Conservation (phyloP, 768 basidiomycete genomes). For the Tulasnella sp. region DNA sequence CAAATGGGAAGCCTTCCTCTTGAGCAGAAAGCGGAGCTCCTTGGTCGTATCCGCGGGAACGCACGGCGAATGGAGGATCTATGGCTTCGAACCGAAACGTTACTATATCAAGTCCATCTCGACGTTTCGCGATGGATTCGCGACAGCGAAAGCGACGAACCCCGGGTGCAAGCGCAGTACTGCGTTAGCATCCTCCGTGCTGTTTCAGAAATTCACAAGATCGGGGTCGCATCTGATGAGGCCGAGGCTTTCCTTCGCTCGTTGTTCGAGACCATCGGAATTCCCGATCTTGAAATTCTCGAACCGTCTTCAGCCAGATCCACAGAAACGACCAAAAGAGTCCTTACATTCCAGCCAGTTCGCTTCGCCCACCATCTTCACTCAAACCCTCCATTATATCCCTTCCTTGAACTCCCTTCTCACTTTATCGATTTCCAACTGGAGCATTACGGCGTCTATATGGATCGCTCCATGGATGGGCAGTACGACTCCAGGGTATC, state of each 20-base stretch:
- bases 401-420: slow-evolving; percentile 56
- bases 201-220: slow-evolving; percentile 42
- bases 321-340: neutral
- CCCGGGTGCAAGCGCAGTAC: slow-evolving; percentile 46
- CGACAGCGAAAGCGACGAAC: slow-evolving; percentile 42
- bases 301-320: neutral
- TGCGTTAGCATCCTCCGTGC: slow-evolving; percentile 48
- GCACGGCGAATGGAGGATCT: slow-evolving; percentile 48
- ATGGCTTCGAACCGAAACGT: slow-evolving; percentile 50
- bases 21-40: slow-evolving; percentile 39
- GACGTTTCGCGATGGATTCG: slow-evolving; percentile 53
- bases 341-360: neutral
- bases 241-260: slow-evolving; percentile 6
- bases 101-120: slow-evolving; percentile 53
- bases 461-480: slow-evolving; percentile 71
- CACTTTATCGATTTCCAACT: slow-evolving; percentile 64
- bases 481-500: slow-evolving; percentile 54
- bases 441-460: slow-evolving; percentile 63
- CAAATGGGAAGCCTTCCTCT: slow-evolving; percentile 39
- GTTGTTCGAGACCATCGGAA: slow-evolving; percentile 49
- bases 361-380: slow-evolving; percentile 33
- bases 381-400: slow-evolving; percentile 43
- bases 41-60: slow-evolving; percentile 41
- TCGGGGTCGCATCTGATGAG: slow-evolving; percentile 38
- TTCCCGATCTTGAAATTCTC: slow-evolving; percentile 41